Conservation (phyloP, 257 asterid genomes). For the Solanum rostratum region DNA sequence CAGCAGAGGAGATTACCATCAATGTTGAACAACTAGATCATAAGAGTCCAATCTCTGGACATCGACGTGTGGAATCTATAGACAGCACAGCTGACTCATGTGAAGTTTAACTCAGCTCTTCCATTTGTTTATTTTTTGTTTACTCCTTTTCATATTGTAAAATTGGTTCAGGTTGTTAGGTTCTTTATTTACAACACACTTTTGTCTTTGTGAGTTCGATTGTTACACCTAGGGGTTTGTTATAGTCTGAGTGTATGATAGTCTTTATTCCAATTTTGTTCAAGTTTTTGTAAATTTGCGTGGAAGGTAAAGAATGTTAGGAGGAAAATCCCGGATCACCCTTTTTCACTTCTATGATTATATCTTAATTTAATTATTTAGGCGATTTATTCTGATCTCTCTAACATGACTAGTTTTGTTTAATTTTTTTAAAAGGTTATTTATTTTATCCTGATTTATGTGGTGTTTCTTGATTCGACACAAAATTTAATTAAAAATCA, state of each 20-base stretch:
- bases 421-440: too few relatives aligned
- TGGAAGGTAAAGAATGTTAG: constrained; percentile 9
- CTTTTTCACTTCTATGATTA: background rate
- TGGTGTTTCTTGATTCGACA: too few relatives aligned
- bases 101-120: constrained; percentile 29
- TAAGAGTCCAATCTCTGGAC: constrained; percentile 33
- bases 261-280: background rate
- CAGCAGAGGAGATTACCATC: constrained; percentile 30
- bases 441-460: too few relatives aligned
- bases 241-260: constrained; percentile 13
- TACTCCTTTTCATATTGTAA: constrained; percentile 13
- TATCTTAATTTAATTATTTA: too few relatives aligned
- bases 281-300: constrained; percentile 4
- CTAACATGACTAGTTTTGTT: too few relatives aligned
- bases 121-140: background rate
- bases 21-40: constrained; percentile 31
- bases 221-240: background rate
- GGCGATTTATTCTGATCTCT: too few relatives aligned
- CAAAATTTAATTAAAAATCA: too few relatives aligned
- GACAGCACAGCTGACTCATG: constrained; percentile 59
- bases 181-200: background rate
- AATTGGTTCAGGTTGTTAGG: constrained; percentile 10
- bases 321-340: background rate
- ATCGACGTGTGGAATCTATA: constrained; percentile 47
- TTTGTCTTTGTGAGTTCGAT: constrained; percentile 8